Conservation (phyloP, 108 stramenopile species). For the Parietichytrium sp. region DNA sequence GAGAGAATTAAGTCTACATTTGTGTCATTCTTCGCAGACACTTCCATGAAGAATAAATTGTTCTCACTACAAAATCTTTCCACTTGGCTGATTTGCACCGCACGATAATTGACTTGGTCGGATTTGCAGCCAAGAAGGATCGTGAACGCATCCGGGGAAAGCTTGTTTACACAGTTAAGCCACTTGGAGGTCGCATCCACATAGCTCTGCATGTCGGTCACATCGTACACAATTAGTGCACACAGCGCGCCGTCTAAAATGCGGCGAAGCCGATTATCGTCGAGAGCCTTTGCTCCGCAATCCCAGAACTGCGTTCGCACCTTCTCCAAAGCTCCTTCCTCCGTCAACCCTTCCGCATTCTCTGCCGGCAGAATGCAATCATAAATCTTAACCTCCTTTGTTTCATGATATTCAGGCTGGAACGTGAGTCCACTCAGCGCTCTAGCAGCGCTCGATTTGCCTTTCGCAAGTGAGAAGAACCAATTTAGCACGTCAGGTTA, state of each 20-base stretch:
- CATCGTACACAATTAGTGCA: not conserved
- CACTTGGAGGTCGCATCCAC: not conserved
- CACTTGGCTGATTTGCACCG: not conserved
- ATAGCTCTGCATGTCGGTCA: not conserved
- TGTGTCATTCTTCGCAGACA: not conserved
- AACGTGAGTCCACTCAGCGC: conserved; percentile 22
- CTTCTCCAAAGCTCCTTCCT: not conserved
- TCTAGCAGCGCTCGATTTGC: not conserved
- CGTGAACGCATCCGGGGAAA: not conserved
- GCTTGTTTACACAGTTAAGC: not conserved
- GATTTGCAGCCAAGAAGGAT: conserved; percentile 18
- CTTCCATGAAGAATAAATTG: conserved; percentile 17
- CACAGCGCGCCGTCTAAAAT: conserved; percentile 28
- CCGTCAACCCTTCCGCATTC: not conserved
- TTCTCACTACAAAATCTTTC: not conserved
- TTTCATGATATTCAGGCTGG: not conserved
- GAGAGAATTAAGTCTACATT: conserved; percentile 18
- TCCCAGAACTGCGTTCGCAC: conserved; percentile 17
- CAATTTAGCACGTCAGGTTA: too few relatives aligned
- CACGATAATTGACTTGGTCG: not conserved
- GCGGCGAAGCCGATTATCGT: not conserved
- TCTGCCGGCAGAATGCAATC: not conserved
- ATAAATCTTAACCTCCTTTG: not conserved
- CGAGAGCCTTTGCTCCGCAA: not conserved
- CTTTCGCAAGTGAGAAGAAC: too few relatives aligned